These are phyloP conservation scores for Fagus sylvatica DNA, from an alignment of 306 rosid species.

Conservation along the genomic window DNA sequence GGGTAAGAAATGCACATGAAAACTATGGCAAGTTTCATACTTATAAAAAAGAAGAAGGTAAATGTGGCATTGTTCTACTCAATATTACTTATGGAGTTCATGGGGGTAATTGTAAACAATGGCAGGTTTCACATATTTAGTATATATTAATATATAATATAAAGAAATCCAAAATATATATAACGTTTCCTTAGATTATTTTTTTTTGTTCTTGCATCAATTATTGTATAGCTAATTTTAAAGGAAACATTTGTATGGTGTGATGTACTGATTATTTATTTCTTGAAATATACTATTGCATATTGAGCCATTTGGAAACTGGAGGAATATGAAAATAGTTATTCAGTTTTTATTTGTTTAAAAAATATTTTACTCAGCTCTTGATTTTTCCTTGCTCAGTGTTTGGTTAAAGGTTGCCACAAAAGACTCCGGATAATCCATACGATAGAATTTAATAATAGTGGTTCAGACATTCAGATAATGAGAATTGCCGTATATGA, in stretches of 20 bases:
- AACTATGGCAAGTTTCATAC: too few species aligned
- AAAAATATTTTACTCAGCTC: background rate
- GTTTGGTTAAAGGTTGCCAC: slow-evolving; percentile 96
- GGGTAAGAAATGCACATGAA: too few species aligned
- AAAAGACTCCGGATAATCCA: slow-evolving; percentile 84
- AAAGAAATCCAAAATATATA: too few species aligned
- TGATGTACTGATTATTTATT: background rate
- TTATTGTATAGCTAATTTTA: background rate
- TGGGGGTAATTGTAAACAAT: too few species aligned
- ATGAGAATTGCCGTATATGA: slow-evolving; percentile 87
- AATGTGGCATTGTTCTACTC: too few species aligned
- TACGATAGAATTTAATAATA: slow-evolving; percentile 76
- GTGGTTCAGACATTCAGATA: slow-evolving; percentile 89
- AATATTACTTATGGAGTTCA: too few species aligned
- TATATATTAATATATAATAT: too few species aligned
- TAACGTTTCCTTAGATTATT: background rate
- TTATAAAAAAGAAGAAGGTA: too few species aligned
- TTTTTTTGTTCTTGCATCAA: background rate
- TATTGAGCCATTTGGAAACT: slow-evolving; percentile 1
- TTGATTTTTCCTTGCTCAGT: slow-evolving; percentile 39
- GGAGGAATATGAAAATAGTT: background rate
- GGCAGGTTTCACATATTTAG: too few species aligned
- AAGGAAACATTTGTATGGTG: background rate
- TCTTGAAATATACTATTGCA: background rate
- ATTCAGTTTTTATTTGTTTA: background rate